Evolutionary conservation across 1,284 basidiomycete species (phyloP).

Genomic region (Tylopilus sp.): DNA sequence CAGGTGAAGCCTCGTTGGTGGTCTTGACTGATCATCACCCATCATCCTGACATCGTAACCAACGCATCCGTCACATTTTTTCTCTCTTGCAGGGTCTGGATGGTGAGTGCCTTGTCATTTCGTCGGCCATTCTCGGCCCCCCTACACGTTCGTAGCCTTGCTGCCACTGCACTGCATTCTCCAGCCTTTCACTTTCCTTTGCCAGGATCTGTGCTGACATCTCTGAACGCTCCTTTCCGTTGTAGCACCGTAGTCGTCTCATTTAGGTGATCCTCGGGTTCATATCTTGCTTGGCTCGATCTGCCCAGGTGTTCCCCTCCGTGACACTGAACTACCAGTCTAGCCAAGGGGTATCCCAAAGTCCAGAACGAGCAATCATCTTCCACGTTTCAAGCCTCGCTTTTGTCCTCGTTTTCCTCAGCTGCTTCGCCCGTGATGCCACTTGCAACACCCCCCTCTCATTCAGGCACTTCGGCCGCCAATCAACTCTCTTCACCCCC

Average conservation of each 20-base stretch:
- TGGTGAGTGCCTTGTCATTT: slow-evolving; percentile 25
- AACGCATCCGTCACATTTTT: slow-evolving; percentile 9
- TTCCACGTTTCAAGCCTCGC: slow-evolving; percentile 39
- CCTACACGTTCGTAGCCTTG: slow-evolving; percentile 36
- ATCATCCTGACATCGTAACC: slow-evolving; percentile 4
- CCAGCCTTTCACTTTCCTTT: slow-evolving; percentile 24
- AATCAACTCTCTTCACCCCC: slow-evolving; percentile 40
- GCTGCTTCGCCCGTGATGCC: slow-evolving; percentile 38
- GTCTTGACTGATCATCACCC: slow-evolving; percentile 29
- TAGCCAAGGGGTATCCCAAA: slow-evolving; percentile 29
- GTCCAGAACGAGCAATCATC: slow-evolving; percentile 35
- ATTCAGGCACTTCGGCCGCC: slow-evolving; percentile 40
- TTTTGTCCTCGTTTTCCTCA: slow-evolving; percentile 43
- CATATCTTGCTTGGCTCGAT: slow-evolving; percentile 29
- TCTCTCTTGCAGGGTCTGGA: slow-evolving; percentile 14
- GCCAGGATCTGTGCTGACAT: slow-evolving; percentile 15
- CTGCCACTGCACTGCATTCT: slow-evolving; percentile 36
- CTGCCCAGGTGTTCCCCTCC: slow-evolving; percentile 15
- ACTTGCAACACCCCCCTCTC: slow-evolving; percentile 37
- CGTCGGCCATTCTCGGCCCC: slow-evolving; percentile 14
- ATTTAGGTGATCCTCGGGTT: slow-evolving; percentile 27
- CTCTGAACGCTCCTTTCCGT: slow-evolving; percentile 15
- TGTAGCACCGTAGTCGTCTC: slow-evolving; percentile 34
- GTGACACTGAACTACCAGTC: slow-evolving; percentile 31
- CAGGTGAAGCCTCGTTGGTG: slow-evolving; percentile 17